Conservation (phyloP, 495 filamentous ascomycete species). For the Aspergillus panamensis region DNA sequence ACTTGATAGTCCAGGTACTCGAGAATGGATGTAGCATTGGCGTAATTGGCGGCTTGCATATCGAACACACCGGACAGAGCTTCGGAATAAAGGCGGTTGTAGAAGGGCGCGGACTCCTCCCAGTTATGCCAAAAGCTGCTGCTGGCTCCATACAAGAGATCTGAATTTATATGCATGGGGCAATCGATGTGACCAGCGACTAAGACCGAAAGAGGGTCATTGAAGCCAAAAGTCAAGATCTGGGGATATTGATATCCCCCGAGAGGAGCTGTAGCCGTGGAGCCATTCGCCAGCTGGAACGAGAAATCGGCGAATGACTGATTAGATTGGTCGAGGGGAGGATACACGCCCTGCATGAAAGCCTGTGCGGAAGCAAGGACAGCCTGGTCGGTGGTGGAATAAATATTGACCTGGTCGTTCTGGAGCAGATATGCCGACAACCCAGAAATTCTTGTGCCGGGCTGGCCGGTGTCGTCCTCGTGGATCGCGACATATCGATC, state of each 20-base stretch:
- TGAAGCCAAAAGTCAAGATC: conserved; percentile 48
- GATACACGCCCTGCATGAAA: conserved; percentile 81
- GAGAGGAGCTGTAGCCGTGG: conserved; percentile 54
- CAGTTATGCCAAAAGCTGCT: conserved; percentile 35
- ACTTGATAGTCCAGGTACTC: conserved; percentile 72
- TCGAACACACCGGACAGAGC: conserved; percentile 36
- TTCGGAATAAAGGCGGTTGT: conserved; percentile 42
- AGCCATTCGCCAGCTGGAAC: conserved; percentile 56
- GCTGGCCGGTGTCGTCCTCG: conserved; percentile 27
- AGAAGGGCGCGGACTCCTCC: conserved; percentile 45
- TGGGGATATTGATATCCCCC: conserved; percentile 71
- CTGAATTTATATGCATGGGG: conserved; percentile 36
- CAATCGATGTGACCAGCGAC: conserved; percentile 60
- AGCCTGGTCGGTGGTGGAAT: conserved; percentile 47
- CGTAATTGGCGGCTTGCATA: conserved; percentile 46
- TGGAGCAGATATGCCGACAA: conserved; percentile 44
- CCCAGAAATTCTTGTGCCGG: conserved; percentile 36
- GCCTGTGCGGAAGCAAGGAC: conserved; percentile 61
- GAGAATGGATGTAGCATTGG: conserved; percentile 58
- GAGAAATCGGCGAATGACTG: conserved; percentile 35
- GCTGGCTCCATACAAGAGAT: conserved; percentile 38
- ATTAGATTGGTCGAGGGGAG: conserved; percentile 51
- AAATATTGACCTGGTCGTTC: conserved; percentile 44
- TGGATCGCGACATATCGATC: conserved; percentile 52
- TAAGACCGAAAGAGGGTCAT: conserved; percentile 54